Conservation (phyloP, 331 rosid species). For the Malus hybrid region DNA sequence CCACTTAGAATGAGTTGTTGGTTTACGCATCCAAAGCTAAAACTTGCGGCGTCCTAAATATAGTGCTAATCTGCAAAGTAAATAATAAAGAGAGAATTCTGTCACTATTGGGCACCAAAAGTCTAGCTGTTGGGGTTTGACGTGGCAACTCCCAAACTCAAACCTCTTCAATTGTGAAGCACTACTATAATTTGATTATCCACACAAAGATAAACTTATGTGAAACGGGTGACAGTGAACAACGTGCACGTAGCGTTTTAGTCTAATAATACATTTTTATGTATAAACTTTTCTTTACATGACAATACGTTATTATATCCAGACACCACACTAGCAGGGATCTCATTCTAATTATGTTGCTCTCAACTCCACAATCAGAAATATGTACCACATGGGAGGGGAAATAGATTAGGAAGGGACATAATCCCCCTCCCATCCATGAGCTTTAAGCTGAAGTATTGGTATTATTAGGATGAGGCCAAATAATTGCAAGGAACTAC, state of each 20-base stretch:
- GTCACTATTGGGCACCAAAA: not conserved
- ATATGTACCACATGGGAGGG: too few species aligned
- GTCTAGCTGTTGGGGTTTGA: conserved; percentile 18
- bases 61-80: not conserved
- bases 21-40: conserved; percentile 13
- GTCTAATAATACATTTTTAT: too few species aligned
- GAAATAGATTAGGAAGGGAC: too few species aligned
- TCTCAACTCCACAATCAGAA: too few species aligned
- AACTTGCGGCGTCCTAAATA: conserved; percentile 10
- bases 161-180: not conserved
- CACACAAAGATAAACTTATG: not conserved
- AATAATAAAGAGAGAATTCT: not conserved
- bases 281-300: too few species aligned
- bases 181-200: not conserved
- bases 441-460: too few species aligned
- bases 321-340: too few species aligned
- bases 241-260: too few species aligned
- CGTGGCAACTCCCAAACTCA: conserved; percentile 32
- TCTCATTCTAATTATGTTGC: too few species aligned
- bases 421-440: too few species aligned
- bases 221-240: too few species aligned
- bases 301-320: too few species aligned
- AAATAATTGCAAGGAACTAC: not conserved
- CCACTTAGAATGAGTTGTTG: conserved; percentile 1
- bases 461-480: not conserved